phyloP scores from a whole-genome alignment of 2,329 filamentous ascomycete species.

The Plenodomus biglobosus region DNA sequence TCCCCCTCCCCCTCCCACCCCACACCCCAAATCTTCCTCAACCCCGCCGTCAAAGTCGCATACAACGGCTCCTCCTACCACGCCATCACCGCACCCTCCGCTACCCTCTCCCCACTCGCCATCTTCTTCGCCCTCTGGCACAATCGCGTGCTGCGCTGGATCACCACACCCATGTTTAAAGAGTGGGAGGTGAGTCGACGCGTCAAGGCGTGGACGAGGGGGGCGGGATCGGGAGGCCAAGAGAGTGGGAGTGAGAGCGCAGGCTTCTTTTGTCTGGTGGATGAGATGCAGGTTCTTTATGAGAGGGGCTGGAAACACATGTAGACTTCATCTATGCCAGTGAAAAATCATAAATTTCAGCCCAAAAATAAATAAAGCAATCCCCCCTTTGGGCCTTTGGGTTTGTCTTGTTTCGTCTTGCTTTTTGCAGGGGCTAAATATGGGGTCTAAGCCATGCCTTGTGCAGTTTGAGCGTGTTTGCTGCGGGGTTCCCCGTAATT shows the following conservation, averaged over 20 bases:
- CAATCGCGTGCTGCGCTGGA: conserved; percentile 13
- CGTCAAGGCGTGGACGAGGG: conserved; percentile 9
- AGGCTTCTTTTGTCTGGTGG: conserved; percentile 41
- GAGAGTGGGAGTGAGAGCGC: conserved; percentile 37
- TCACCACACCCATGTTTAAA: conserved; percentile 13
- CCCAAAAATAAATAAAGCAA: too few species aligned
- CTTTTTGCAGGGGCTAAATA: too few species aligned
- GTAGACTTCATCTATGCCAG: too few species aligned
- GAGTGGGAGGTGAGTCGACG: conserved; percentile 11
- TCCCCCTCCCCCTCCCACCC: not conserved
- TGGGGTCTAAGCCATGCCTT: too few species aligned
- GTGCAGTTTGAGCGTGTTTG: too few species aligned
- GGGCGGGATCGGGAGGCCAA: conserved; percentile 1
- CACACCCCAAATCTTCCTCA: conserved; percentile 59
- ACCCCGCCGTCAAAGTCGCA: conserved; percentile 68
- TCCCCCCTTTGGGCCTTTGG: too few species aligned
- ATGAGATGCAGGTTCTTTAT: conserved; percentile 45
- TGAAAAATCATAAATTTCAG: too few species aligned
- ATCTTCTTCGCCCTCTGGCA: conserved; percentile 16
- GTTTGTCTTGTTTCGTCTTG: too few species aligned
- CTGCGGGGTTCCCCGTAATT: too few species aligned
- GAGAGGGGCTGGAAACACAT: conserved; percentile 44
- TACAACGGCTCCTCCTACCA: conserved; percentile 53
- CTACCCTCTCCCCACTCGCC: conserved; percentile 8
- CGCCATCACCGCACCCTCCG: conserved; percentile 10